Evolutionary conservation across 2,329 filamentous ascomycete species (phyloP).

Genomic region (Cladorrhinum sp.): DNA sequence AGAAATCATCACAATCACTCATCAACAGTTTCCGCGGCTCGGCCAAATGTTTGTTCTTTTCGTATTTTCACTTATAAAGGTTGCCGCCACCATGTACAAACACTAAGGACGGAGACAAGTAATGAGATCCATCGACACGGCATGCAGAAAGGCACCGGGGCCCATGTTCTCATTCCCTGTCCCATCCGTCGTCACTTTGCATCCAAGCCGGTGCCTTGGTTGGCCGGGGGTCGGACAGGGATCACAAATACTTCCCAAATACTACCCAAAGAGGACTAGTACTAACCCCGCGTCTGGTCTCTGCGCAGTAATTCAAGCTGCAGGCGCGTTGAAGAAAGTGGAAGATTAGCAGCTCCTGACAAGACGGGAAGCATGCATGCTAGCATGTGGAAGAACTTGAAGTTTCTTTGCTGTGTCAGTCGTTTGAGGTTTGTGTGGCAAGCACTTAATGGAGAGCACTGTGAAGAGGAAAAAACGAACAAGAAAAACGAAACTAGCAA

Average conservation of each 20-base stretch:
- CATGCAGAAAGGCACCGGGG: background rate
- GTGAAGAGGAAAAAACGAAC: slow-evolving; percentile 6
- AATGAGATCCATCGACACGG: no score
- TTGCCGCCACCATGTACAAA: background rate
- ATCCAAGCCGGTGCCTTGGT: slow-evolving; percentile 4
- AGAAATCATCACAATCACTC: background rate
- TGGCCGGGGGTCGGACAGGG: slow-evolving; percentile 5
- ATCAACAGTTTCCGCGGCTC: background rate
- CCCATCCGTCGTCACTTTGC: slow-evolving; percentile 7
- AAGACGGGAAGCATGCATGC: background rate
- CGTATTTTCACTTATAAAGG: background rate
- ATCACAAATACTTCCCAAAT: slow-evolving; percentile 7
- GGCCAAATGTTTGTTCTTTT: background rate
- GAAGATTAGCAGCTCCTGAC: background rate
- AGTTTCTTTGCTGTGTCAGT: background rate
- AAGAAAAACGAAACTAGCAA: slow-evolving; percentile 16
- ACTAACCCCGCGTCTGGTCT: slow-evolving; percentile 12
- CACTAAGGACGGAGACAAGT: background rate
- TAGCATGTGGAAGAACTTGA: background rate
- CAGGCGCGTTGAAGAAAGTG: slow-evolving; percentile 4
- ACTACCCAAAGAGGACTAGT: slow-evolving; percentile 15
- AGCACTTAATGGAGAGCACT: background rate
- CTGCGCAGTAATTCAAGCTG: slow-evolving; percentile 14
- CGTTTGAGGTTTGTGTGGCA: background rate
- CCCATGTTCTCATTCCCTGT: background rate